Conservation (phyloP, 495 filamentous ascomycete genomes). For the Aspergillus coremiiformis region DNA sequence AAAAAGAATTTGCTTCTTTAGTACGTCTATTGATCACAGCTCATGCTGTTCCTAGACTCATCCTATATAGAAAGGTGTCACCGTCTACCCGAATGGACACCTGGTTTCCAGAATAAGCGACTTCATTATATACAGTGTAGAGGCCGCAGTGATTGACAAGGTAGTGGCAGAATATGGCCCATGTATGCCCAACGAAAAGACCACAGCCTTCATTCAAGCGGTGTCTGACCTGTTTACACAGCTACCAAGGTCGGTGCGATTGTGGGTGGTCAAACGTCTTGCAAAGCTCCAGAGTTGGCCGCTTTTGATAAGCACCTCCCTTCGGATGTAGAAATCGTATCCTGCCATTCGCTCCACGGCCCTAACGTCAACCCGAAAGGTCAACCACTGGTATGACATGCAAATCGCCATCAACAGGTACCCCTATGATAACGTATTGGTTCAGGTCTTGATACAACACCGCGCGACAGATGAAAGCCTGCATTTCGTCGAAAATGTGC, state of each 20-base stretch:
- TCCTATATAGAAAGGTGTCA: slow-evolving; percentile 40
- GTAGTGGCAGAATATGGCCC: slow-evolving; percentile 83
- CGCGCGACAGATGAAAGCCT: slow-evolving; percentile 73
- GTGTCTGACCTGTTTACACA: slow-evolving; percentile 37
- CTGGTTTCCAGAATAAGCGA: slow-evolving; percentile 90
- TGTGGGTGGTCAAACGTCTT: slow-evolving; percentile 95
- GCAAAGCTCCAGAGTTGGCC: slow-evolving; percentile 92
- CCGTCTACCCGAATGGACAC: slow-evolving; percentile 84
- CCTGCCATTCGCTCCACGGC: slow-evolving; percentile 94
- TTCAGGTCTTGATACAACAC: slow-evolving; percentile 82
- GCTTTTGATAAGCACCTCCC: slow-evolving; percentile 90
- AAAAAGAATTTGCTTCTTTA: slow-evolving; percentile 68
- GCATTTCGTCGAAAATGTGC: slow-evolving; percentile 66
- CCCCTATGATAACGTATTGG: slow-evolving; percentile 9
- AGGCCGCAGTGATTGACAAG: slow-evolving; percentile 78
- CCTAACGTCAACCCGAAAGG: slow-evolving; percentile 79
- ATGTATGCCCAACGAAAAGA: slow-evolving; percentile 53
- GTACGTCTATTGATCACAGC: slow-evolving; percentile 41
- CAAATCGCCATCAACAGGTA: background rate
- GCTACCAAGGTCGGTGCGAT: slow-evolving; percentile 91
- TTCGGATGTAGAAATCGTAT: slow-evolving; percentile 83
- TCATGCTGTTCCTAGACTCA: slow-evolving; percentile 34
- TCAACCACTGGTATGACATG: slow-evolving; percentile 66
- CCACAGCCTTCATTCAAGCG: background rate
- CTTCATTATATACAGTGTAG: slow-evolving; percentile 96